Evolutionary conservation across 2,329 filamentous ascomycete species (phyloP), one percentile per base, ranked within the genome.

Genomic region (Ophiostoma triangulosporum): DNA sequence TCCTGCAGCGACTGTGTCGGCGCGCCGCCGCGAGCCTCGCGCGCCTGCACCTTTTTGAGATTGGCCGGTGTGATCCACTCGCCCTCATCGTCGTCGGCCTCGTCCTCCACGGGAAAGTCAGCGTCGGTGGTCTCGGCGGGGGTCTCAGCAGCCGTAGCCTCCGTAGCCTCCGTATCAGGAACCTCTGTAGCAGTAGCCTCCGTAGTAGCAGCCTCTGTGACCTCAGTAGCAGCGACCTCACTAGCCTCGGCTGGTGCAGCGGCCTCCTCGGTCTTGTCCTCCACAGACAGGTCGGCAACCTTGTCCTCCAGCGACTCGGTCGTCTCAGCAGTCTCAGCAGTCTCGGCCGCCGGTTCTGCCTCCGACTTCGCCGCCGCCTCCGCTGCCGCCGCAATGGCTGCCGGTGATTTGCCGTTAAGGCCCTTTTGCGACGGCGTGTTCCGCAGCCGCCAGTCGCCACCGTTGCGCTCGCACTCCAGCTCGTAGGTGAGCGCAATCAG

Each of bases 41-140:
- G 50, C 24, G 78, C 80, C 70, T 93, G 85, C 64, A 88, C 84
- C 64, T 88, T 86, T 65, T 88, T 86, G 60, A 98, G 77, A 69
- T 97, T 98, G 38, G 84, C 83, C 0, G 91, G 89, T 0, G 93
- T 97, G 66, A 97, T 96, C 91, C 91, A 97, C 62, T 83, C 87
- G 59, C 75, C 43, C 24, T 46, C 43, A 14, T n/a, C n/a, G 8
- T 67, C 63, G n/a, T 68, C 64, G 17, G 66, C 65, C 8, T 57
- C 66, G 6, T 68, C 76, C 5, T 73, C 43, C n/a, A n/a, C n/a
- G n/a, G n/a, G n/a, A n/a, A n/a, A n/a, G n/a, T n/a, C n/a, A n/a
- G n/a, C n/a, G n/a, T n/a, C n/a, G n/a, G n/a, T n/a, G n/a, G n/a
- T n/a, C 20, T 50, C 53, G 3, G 15, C 20, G 1, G 7, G 33